Base-by-base conservation (phyloP, 352 stramenopile genomes). In the Globisporangium mamillatum region DNA sequence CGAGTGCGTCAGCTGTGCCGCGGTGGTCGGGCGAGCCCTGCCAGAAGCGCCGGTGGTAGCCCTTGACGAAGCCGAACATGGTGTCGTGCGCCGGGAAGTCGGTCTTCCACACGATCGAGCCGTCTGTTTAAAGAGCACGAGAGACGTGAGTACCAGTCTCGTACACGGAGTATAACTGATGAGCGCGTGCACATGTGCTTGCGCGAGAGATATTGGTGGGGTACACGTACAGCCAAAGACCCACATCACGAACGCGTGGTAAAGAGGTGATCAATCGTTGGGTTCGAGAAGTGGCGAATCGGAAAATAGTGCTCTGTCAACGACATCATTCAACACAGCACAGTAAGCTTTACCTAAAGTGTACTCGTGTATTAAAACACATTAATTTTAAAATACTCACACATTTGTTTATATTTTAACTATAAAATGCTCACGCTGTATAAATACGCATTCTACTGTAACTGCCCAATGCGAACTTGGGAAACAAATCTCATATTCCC, bases 31-130 rank as follows among this genome's bases (percentile, higher is more conserved):
- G 86, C 46, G 85, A 95, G 64, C 90, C 89, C 69, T 97, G 90
- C 89, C 89, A 97, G 75, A 97, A 97, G 63, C 90, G 87, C 32
- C 90, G 86, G 69, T 93, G 84, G 75, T 81, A 97, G 72, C 90
- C 90, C 34, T 93, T 75, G 27, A 96, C 88, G 76, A 89, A 82
- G 29, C 75, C 77, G 36, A 76, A 78, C 48, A 63, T 63, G 38
- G 73, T 74, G 44, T 78, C 70, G 48, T 78, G 66, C 10, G 70
- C 66, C 0, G 73, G 70, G 63, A 78, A 78, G 29, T 78, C 71
- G 5, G 70, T 76, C 67, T 76, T 76, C 73, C 73, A 78, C 34
- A 78, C 64, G 52, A 77, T 77, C 48, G 71, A 77, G n/a, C 71
- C 71, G 44, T 77, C 68, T 73, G 56, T n/a, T 29, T 20, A 6